Base-by-base conservation (phyloP, 1,284 basidiomycete genomes). In the Macrocystidia cucumis region DNA sequence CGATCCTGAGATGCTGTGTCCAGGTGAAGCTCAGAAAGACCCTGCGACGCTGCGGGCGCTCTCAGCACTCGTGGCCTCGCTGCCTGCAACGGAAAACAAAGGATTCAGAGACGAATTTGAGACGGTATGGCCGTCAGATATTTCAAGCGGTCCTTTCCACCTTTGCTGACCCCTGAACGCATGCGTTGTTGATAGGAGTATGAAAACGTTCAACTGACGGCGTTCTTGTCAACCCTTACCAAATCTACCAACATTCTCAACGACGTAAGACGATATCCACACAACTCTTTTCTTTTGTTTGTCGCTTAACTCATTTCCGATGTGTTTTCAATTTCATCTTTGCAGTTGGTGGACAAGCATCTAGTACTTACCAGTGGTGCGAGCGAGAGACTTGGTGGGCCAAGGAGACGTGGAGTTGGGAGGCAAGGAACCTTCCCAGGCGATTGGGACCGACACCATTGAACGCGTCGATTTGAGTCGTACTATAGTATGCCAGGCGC, bases 161-260 rank as follows among this genome's bases (percentile, higher is more conserved):
- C 21, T 32, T n/a, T 29, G 25, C 32, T 22, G 31, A 41, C 29
- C 19, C 30, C 40, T 44, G 18, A 32, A 19, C 23, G 34, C 17
- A 37, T 41, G 13, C 17, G n/a, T n/a, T n/a, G n/a, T n/a, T 17
- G 35, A 23, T 46, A 95, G 91, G 95, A 98, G 73, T 90, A 93
- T 59, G 86, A 89, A 54, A 93, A 98, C 54, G 91, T 93, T 6
- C 88, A 97, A 44, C 67, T 98, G 16, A 96, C 91, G 1, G 79
- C 83, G 6, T 91, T 92, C 57, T 69, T 98, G 11, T 83, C 91
- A 0, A 77, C 80, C 6, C 62, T 98, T 44, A 98, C 92, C 1
- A 91, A 90, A 56, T 86, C 87, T 24, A 72, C 95, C 5, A 85
- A 85, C 45, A 73, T 82, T 3, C 62, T 96, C 38, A 95, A 93